Conservation (phyloP, 179 eudicot genomes). For the Actinidia chinensis region DNA sequence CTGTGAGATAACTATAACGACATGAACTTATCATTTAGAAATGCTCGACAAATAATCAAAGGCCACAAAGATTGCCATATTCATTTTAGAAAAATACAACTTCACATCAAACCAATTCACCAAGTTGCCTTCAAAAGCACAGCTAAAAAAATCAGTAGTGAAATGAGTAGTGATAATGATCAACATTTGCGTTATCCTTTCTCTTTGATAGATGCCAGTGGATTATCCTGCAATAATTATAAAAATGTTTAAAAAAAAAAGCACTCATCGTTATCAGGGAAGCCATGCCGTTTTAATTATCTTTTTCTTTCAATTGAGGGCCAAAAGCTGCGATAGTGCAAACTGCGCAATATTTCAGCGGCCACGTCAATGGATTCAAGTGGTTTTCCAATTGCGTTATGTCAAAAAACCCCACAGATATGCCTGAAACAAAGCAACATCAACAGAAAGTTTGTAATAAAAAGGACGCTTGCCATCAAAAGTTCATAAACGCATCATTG, state of each 20-base stretch:
- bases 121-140: not conserved
- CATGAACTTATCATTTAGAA: not conserved
- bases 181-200: too few species aligned
- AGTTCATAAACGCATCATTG: not conserved
- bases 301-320: slow-evolving; percentile 73
- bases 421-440: slow-evolving; percentile 49
- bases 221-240: too few species aligned
- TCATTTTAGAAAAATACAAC: not conserved
- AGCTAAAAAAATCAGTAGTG: not conserved
- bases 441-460: not conserved
- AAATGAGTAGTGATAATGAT: too few species aligned
- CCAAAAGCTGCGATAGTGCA: slow-evolving; percentile 95
- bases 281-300: slow-evolving; percentile 40
- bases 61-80: not conserved
- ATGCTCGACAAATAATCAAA: not conserved
- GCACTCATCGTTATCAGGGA: slow-evolving; percentile 69
- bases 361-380: slow-evolving; percentile 90
- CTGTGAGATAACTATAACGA: not conserved
- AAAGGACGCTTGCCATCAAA: not conserved
- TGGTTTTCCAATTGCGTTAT: slow-evolving; percentile 77
- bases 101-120: not conserved
- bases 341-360: slow-evolving; percentile 85
- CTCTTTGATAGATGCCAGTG: too few species aligned
- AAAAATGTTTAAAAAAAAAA: not conserved
- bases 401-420: slow-evolving; percentile 94